These are phyloP conservation scores for Sporothrix sp. DNA, from an alignment of 2,329 filamentous ascomycete species.

Conservation along the genomic window DNA sequence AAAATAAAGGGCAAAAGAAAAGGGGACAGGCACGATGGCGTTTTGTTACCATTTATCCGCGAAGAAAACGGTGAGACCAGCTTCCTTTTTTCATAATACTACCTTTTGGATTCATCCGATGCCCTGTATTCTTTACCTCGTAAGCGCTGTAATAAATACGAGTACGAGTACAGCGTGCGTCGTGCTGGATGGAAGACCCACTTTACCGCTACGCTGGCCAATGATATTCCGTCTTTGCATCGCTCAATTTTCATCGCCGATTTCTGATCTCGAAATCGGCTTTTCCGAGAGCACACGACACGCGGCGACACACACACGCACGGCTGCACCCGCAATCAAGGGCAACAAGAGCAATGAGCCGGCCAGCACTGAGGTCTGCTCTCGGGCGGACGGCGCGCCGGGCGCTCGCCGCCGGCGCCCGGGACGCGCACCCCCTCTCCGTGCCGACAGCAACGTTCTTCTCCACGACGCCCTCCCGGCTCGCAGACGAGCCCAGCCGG, in stretches of 20 bases:
- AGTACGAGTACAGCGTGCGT: no score
- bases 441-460: constrained; percentile 8
- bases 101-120: no score
- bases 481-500: constrained; percentile 11
- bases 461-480: constrained; percentile 15
- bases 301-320: background rate
- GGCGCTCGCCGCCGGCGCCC: background rate
- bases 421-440: background rate
- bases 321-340: background rate
- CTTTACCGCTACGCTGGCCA: constrained; percentile 4
- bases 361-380: constrained; percentile 15
- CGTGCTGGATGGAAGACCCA: no score
- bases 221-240: background rate
- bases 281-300: background rate
- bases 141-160: no score
- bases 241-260: constrained; percentile 8
- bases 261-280: constrained; percentile 3
- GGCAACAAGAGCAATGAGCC: constrained; percentile 14
- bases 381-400: constrained; percentile 11
- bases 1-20: background rate
- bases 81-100: no score
- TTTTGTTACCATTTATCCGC: background rate
- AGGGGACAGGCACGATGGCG: background rate
- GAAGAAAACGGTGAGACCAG: no score
- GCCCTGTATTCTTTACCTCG: no score